A percentile compares a stretch with the other conserved stretches of the same genome.
Evolutionary conservation across 148 eudicot species (phyloP).

Genomic region (Vaccinium corymbosum): DNA sequence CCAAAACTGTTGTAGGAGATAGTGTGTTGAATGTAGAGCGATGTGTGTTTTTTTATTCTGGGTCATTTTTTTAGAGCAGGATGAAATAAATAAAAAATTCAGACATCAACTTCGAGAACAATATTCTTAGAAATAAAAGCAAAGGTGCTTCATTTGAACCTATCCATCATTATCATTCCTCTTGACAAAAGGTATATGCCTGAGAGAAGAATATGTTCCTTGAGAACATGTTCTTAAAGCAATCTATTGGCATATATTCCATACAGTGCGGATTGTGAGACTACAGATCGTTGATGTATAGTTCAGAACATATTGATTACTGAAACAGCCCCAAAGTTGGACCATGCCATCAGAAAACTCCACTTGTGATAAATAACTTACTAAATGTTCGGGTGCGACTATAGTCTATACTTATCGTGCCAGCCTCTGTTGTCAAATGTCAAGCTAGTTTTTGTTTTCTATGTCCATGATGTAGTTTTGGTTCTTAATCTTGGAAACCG

Average conservation of each 20-base stretch:
- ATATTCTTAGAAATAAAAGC: background rate
- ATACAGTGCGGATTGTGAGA: background rate
- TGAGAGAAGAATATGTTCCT: constrained; percentile 7
- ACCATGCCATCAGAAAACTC: background rate
- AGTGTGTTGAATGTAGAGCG: background rate
- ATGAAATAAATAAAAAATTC: background rate
- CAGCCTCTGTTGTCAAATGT: background rate
- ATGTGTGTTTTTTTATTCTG: background rate
- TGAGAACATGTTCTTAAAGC: constrained; percentile 10
- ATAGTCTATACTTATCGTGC: background rate
- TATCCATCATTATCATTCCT: constrained; percentile 10
- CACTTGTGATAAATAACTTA: background rate
- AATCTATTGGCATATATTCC: constrained; percentile 21
- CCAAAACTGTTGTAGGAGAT: background rate
- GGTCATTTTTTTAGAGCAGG: background rate
- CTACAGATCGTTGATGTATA: background rate
- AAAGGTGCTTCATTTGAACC: background rate
- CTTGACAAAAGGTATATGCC: background rate
- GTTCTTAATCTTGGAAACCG: background rate
- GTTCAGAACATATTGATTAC: background rate
- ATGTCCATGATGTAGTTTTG: background rate
- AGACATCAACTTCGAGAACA: background rate
- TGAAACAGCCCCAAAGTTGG: constrained; percentile 1
- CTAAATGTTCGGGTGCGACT: background rate
- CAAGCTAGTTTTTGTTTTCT: background rate